phyloP scores from a whole-genome alignment of 805 yeast genomes.

The Metschnikowia gelsemii region DNA sequence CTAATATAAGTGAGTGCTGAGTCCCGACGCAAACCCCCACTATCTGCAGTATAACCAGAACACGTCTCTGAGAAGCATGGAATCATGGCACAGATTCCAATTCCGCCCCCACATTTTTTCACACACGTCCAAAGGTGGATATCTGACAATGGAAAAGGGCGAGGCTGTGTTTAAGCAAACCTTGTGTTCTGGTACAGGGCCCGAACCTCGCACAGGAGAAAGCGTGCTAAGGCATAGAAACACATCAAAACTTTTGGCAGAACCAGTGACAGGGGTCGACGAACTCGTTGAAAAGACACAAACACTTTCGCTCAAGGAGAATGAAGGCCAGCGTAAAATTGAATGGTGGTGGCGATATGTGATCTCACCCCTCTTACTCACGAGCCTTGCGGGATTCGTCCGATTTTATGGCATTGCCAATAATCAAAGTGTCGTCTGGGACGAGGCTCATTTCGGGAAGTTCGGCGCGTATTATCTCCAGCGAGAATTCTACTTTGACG shows the following conservation, averaged over 20 bases:
- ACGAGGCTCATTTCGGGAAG: conserved; percentile 96
- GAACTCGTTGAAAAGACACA: conserved; percentile 20
- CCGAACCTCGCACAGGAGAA: not conserved
- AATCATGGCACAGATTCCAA: not conserved
- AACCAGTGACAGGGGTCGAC: conserved; percentile 8
- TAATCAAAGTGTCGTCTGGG: conserved; percentile 85
- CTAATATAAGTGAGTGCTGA: no score
- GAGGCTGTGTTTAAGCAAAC: conserved; percentile 2
- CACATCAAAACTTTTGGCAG: not conserved
- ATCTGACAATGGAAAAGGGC: conserved; percentile 4
- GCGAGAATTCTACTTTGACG: conserved; percentile 92
- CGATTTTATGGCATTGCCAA: conserved; percentile 60
- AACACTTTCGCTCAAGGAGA: conserved; percentile 17
- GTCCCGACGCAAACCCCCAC: no score
- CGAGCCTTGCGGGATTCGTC: conserved; percentile 28
- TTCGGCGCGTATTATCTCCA: conserved; percentile 88
- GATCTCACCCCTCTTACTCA: conserved; percentile 16
- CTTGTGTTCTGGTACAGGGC: not conserved
- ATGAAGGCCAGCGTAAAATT: not conserved
- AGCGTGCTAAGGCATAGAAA: conserved; percentile 6
- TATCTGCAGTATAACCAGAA: no score
- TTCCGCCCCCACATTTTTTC: not conserved
- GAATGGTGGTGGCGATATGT: conserved; percentile 7
- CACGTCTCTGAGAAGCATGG: not conserved
- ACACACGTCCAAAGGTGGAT: not conserved